These are phyloP conservation scores for Rheum nobile DNA, from an alignment of 148 eudicot genomes.

Conservation along the genomic window DNA sequence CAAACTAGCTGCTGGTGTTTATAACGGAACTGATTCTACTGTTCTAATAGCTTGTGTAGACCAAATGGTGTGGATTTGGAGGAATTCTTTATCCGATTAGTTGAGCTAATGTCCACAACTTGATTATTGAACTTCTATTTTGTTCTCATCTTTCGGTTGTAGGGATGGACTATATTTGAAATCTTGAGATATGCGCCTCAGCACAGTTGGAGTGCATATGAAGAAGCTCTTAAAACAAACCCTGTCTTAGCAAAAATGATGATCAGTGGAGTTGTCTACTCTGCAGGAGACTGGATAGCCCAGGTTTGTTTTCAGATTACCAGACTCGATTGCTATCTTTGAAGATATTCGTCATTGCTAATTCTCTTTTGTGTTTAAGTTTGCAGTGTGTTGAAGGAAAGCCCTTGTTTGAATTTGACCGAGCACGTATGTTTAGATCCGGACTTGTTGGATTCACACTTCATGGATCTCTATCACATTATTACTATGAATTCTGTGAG, in stretches of 20 bases:
- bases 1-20: neutral
- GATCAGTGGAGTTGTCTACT: slow-evolving; percentile 95
- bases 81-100: neutral
- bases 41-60: neutral
- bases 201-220: slow-evolving; percentile 93
- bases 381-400: slow-evolving; percentile 90
- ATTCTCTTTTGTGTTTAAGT: neutral
- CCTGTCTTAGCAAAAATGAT: slow-evolving; percentile 92
- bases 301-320: slow-evolving; percentile 50
- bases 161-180: slow-evolving; percentile 93
- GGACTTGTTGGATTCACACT: slow-evolving; percentile 83
- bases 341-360: neutral
- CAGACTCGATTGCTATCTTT: neutral
- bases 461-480: slow-evolving; percentile 96
- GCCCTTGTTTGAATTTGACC: slow-evolving; percentile 84
- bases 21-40: neutral
- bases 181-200: slow-evolving; percentile 92
- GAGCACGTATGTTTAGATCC: slow-evolving; percentile 83
- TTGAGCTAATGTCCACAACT: neutral
- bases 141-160: slow-evolving; percentile 11
- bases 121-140: neutral
- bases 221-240: slow-evolving; percentile 75
- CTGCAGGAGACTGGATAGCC: slow-evolving; percentile 98
- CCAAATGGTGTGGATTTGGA: neutral
- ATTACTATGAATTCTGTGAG: slow-evolving; percentile 92